Evolutionary conservation across 164 flowering plant species (phyloP).

Genomic region (Paratinospora sagittata): DNA sequence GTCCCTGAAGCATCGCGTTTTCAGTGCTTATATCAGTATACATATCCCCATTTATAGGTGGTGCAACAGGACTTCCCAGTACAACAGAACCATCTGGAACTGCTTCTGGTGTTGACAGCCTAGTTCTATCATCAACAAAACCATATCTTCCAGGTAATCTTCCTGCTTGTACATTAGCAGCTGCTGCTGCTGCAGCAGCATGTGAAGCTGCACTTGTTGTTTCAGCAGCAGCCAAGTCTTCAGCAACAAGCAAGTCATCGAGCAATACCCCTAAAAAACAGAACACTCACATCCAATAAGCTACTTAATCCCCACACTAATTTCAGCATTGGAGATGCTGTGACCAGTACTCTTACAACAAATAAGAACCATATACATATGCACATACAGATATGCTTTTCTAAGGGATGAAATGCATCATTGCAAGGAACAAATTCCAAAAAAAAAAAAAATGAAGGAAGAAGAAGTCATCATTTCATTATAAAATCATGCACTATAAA

Average conservation of each 20-base stretch:
- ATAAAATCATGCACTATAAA: background rate
- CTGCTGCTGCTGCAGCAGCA: constrained; percentile 93
- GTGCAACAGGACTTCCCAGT: constrained; percentile 91
- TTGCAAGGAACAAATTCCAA: background rate
- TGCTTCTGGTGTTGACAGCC: constrained; percentile 47
- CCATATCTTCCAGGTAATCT: constrained; percentile 61
- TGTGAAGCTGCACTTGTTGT: constrained; percentile 91
- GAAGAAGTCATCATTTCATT: background rate
- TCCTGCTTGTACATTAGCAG: constrained; percentile 57
- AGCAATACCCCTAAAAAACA: constrained; percentile 67
- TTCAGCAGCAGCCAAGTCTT: constrained; percentile 96
- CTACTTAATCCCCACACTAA: background rate
- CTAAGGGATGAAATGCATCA: background rate
- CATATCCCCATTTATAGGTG: constrained; percentile 92
- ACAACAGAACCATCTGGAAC: constrained; percentile 86
- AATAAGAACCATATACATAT: background rate
- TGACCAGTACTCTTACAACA: background rate
- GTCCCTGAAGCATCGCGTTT: constrained; percentile 76
- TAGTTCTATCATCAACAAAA: constrained; percentile 59
- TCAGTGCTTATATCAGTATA: constrained; percentile 90
- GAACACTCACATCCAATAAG: constrained; percentile 2
- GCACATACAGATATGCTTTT: background rate
- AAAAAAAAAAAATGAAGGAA: background rate
- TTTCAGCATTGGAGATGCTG: no score
- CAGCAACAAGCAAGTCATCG: constrained; percentile 94